Conservation (phyloP, 352 stramenopile species). For the Blastocystis sp. region DNA sequence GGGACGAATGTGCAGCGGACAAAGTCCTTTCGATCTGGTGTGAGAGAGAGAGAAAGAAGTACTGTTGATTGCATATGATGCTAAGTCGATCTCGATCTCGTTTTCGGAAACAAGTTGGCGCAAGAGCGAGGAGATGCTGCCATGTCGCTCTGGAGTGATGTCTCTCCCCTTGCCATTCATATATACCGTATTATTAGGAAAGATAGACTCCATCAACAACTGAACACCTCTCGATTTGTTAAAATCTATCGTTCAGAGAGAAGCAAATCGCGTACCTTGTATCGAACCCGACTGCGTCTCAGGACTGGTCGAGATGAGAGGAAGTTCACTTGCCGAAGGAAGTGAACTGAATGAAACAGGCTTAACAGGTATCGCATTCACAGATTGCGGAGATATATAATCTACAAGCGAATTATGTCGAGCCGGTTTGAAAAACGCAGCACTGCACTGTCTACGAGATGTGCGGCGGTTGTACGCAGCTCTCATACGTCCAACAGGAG, state of each 20-base stretch:
- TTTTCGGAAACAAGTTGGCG: neutral
- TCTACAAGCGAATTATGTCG: conserved; percentile 37
- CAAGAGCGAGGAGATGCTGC: neutral
- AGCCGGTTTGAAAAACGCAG: neutral
- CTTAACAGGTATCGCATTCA: neutral
- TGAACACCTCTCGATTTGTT: neutral
- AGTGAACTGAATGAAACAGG: neutral
- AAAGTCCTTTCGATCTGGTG: neutral
- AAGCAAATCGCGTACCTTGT: neutral
- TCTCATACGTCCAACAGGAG: neutral
- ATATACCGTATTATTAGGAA: conserved; percentile 30
- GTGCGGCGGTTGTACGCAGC: neutral
- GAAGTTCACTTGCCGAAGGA: neutral
- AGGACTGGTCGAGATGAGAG: neutral
- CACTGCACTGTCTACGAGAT: neutral
- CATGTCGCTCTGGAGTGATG: neutral
- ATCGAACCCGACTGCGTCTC: neutral
- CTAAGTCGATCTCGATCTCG: neutral
- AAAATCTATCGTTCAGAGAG: neutral
- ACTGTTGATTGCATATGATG: neutral
- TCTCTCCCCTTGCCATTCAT: neutral
- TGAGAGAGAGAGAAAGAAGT: neutral
- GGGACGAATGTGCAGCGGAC: neutral
- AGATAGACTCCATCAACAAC: neutral
- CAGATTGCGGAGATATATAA: neutral